Evolutionary conservation across 257 asterid species (phyloP).

Genomic region (Lycium ferocissimum): DNA sequence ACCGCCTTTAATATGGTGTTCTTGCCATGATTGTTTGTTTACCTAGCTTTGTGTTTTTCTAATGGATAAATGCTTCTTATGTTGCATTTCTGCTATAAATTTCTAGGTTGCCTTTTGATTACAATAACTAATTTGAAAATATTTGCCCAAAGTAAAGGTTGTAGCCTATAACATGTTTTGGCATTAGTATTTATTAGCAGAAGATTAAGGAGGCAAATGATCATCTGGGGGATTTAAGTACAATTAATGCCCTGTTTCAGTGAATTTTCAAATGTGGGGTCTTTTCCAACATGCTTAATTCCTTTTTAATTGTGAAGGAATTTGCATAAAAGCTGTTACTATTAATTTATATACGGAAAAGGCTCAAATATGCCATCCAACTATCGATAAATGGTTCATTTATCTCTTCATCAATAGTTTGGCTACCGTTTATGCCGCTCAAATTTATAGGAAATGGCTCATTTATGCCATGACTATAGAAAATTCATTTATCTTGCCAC

Average conservation of each 20-base stretch:
- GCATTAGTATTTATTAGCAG: background rate
- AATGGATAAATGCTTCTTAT: background rate
- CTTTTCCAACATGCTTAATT: constrained; percentile 24
- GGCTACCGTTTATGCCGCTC: too few species aligned
- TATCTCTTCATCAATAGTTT: too few species aligned
- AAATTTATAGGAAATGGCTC: too few species aligned
- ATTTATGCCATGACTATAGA: too few species aligned
- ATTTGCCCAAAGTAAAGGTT: background rate
- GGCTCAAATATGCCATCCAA: too few species aligned
- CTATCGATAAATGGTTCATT: too few species aligned
- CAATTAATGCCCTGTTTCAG: too few species aligned
- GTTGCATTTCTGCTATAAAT: constrained; percentile 20
- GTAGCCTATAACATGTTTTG: background rate
- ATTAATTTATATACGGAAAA: too few species aligned
- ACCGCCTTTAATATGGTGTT: constrained; percentile 18
- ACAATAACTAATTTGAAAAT: background rate
- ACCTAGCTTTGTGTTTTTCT: background rate
- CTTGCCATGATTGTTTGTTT: background rate
- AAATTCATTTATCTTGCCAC: too few species aligned
- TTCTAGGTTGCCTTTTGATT: background rate
- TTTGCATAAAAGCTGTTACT: too few species aligned
- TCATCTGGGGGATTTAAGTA: too few species aligned
- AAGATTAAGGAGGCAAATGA: background rate
- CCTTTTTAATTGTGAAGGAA: constrained; percentile 9
- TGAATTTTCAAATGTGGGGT: too few species aligned